Percentiles rank a stretch among this genome's conserved stretches.
phyloP scores from a whole-genome alignment of 176 grass and related monocot genomes.

The Avena sativa region DNA sequence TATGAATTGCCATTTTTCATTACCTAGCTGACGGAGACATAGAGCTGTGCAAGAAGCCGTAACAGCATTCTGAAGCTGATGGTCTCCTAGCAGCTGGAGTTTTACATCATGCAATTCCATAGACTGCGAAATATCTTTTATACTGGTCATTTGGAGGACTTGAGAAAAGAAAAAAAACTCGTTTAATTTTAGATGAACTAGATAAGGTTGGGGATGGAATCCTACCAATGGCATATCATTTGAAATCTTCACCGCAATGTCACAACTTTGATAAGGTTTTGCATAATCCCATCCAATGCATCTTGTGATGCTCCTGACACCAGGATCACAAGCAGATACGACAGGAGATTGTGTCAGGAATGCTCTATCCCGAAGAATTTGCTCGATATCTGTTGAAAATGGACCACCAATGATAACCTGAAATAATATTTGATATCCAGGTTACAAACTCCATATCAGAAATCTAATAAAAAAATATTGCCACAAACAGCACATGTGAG shows the following conservation, averaged over 20 bases:
- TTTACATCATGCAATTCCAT: slow-evolving; percentile 60
- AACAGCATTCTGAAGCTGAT: slow-evolving; percentile 83
- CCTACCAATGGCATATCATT: slow-evolving; percentile 64
- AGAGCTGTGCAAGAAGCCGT: slow-evolving; percentile 72
- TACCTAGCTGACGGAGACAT: slow-evolving; percentile 72
- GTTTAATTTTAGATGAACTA: slow-evolving; percentile 26
- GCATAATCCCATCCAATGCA: slow-evolving; percentile 58
- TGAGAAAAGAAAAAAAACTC: neutral
- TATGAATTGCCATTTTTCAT: neutral
- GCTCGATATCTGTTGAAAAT: slow-evolving; percentile 58
- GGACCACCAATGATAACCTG: slow-evolving; percentile 89
- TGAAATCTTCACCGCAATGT: slow-evolving; percentile 57
- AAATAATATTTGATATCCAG: slow-evolving; percentile 49
- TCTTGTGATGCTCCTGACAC: slow-evolving; percentile 57
- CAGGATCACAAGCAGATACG: slow-evolving; percentile 70
- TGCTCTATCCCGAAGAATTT: slow-evolving; percentile 74
- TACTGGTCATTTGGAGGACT: neutral
- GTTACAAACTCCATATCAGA: slow-evolving; percentile 24
- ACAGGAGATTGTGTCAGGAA: slow-evolving; percentile 63
- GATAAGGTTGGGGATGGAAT: slow-evolving; percentile 2
- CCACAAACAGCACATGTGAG: neutral
- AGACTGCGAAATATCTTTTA: slow-evolving; percentile 53
- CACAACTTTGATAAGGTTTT: slow-evolving; percentile 70
- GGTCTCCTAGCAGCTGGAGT: slow-evolving; percentile 73
- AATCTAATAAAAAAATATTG: slow-evolving; percentile 5